These are phyloP conservation scores for Malassezia sympodialis DNA, from an alignment of 1,284 basidiomycete genomes.

Conservation along the genomic window DNA sequence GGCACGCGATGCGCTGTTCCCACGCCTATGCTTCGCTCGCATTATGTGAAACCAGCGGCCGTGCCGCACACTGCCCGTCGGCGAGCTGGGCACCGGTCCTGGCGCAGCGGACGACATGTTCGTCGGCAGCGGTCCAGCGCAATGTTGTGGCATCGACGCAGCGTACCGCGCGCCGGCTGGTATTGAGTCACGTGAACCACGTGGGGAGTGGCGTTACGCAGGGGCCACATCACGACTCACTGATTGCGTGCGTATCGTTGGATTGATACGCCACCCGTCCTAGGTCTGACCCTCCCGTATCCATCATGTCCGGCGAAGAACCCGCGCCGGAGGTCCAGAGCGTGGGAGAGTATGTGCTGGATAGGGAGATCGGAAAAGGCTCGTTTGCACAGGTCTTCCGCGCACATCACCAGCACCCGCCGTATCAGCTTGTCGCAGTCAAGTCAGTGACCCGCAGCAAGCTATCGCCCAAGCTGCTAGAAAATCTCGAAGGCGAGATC, in stretches of 20 bases:
- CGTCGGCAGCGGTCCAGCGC: background rate
- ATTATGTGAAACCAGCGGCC: background rate
- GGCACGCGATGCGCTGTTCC: background rate
- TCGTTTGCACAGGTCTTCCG: slow-evolving; percentile 94
- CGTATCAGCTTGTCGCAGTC: slow-evolving; percentile 61
- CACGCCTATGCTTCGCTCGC: background rate
- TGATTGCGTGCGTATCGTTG: slow-evolving; percentile 2
- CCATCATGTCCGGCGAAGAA: slow-evolving; percentile 16
- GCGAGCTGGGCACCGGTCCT: background rate
- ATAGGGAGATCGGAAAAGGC: slow-evolving; percentile 58
- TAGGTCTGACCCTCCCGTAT: background rate
- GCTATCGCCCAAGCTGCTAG: slow-evolving; percentile 81
- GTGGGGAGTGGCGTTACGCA: background rate
- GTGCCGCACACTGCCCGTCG: background rate
- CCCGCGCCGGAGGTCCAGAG: slow-evolving; percentile 21
- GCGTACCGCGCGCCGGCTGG: background rate
- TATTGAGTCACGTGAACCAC: background rate
- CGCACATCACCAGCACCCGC: slow-evolving; percentile 55
- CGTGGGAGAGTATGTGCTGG: slow-evolving; percentile 53
- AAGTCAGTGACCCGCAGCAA: slow-evolving; percentile 86
- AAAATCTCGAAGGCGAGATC: slow-evolving; percentile 95
- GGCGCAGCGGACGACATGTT: background rate
- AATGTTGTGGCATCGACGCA: background rate
- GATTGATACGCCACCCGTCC: background rate
- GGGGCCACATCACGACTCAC: slow-evolving; percentile 9